Evolutionary conservation across 768 basidiomycete species (phyloP), one percentile per base, ranked within the genome.

Genomic region (Leucosporidium scottii): DNA sequence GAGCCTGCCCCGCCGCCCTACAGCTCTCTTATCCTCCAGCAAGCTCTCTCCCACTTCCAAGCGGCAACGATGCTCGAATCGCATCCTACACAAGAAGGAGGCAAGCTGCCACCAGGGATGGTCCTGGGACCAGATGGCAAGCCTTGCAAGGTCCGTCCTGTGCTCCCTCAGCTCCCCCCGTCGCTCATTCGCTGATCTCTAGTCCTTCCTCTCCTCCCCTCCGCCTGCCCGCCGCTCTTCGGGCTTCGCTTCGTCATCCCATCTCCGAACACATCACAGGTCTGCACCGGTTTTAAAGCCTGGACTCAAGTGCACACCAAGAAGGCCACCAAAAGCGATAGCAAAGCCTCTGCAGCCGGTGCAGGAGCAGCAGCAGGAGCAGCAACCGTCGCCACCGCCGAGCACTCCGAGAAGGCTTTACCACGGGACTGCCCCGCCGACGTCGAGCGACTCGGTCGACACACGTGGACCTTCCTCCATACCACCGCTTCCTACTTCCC

Each of bases 391-490:
- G 75, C 77, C 5, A 69, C 78, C 7, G 78, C 80, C 30, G 77
- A 31, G 49, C 65, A 64, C 23, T 66, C 68, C 23, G 28, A 44
- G 39, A 44, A 44, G 39, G 15, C 8, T 13, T 15, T 44, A 44
- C 39, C 39, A 15, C 39, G 31, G 51, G 82, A 89, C 64, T 98
- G 94, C 76, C 94, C 94, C 18, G 87, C 93, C 0, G 93, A 97
- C 78, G 87, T 87, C 55, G 91, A 93, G 76, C 82, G 85, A 66
- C 86, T 98, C 59, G 94, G 94, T 3, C 85, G 86, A 59, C 88
- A 93, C 55, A 94, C 94, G 2, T 97, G 94, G 94, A 88, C 92
- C 21, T 98, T 98, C 83, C 82, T 98, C 39, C 94, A 97, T 76
- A 87, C 92, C 13, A 88, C 94, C 8, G 93, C 93, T 0, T 91